Conservation (phyloP, 2,329 filamentous ascomycete genomes). For the Metarhizium sp. region DNA sequence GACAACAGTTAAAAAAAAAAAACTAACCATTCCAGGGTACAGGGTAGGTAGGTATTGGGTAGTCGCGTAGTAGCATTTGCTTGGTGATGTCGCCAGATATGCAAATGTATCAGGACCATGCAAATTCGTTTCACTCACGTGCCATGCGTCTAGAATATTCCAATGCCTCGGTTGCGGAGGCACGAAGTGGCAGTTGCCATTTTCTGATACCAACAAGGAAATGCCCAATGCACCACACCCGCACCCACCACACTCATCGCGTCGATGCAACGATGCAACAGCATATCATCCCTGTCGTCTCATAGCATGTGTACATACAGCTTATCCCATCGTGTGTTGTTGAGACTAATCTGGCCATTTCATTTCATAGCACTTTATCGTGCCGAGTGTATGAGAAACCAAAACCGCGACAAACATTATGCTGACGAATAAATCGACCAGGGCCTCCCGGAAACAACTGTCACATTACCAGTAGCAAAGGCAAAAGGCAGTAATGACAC, state of each 20-base stretch:
- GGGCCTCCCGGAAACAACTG: too few relatives aligned
- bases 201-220: too few relatives aligned
- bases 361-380: not conserved
- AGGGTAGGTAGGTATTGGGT: too few relatives aligned
- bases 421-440: too few relatives aligned
- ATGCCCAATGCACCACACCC: not conserved
- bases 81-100: too few relatives aligned
- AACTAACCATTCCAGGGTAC: too few relatives aligned
- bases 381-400: too few relatives aligned
- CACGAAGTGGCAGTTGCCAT: not conserved
- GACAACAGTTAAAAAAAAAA: too few relatives aligned
- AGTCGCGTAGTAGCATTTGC: too few relatives aligned
- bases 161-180: not conserved
- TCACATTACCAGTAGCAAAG: too few relatives aligned
- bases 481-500: not conserved
- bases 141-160: not conserved
- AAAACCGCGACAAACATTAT: too few relatives aligned
- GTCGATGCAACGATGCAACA: not conserved
- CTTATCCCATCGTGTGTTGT: not conserved
- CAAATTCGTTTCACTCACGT: not conserved
- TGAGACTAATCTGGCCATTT: not conserved
- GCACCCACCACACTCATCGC: not conserved
- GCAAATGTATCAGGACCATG: not conserved
- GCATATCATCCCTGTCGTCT: not conserved
- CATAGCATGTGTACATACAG: too few relatives aligned